Evolutionary conservation across 2,329 filamentous ascomycete genomes (phyloP).

Genomic region (Nemania sp.): DNA sequence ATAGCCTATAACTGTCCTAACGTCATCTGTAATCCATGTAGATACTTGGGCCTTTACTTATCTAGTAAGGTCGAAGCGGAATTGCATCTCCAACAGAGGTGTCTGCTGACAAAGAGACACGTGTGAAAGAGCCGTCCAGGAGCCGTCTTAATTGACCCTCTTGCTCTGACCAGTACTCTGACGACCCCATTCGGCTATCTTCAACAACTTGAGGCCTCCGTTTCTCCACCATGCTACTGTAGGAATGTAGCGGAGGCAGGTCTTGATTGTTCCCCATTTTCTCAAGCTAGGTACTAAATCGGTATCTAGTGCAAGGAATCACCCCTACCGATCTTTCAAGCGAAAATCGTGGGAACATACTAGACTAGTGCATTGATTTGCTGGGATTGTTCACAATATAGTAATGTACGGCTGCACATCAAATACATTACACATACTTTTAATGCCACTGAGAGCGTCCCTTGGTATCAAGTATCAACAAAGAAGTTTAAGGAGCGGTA

Average conservation of each 20-base stretch:
- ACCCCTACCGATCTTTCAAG: conserved; percentile 3
- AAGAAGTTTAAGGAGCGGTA: too few relatives aligned
- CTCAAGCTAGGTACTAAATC: conserved; percentile 5
- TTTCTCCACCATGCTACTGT: conserved; percentile 20
- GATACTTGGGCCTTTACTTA: conserved; percentile 9
- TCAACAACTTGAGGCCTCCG: conserved; percentile 23
- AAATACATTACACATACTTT: too few relatives aligned
- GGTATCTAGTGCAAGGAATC: not conserved
- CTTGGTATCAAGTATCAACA: not conserved
- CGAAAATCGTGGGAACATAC: not conserved
- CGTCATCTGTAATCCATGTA: conserved; percentile 5
- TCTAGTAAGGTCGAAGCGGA: conserved; percentile 20
- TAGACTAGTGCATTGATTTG: not conserved
- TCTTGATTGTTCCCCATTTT: conserved; percentile 6
- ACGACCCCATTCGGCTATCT: conserved; percentile 10
- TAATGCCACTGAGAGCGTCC: not conserved
- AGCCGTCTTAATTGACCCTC: conserved; percentile 6
- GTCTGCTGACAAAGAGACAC: conserved; percentile 22
- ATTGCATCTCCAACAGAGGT: conserved; percentile 8
- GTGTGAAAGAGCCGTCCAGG: conserved; percentile 13
- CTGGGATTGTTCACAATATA: too few relatives aligned
- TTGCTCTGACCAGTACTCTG: too few relatives aligned
- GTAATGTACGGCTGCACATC: too few relatives aligned
- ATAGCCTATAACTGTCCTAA: not conserved
- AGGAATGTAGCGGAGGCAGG: not conserved